Evolutionary conservation across 345 rosid species (phyloP), one percentile per base, ranked within the genome.

Genomic region (Punica granatum): DNA sequence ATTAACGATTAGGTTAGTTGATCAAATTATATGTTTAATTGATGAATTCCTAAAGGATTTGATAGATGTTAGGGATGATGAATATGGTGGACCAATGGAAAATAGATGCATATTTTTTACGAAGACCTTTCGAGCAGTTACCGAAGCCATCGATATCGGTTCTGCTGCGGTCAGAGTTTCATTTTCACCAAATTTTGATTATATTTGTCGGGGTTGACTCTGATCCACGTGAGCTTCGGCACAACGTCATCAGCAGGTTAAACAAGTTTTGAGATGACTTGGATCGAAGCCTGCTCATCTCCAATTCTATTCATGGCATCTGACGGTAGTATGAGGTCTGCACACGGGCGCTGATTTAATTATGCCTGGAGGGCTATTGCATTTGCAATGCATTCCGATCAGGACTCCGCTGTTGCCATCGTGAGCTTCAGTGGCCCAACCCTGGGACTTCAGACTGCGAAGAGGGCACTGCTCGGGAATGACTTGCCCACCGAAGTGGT

Each of bases 131-230:
- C 69, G 82, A 72, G 85, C 88, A 43, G 82, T 86, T 5, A 77
- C 63, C 54, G 46, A 70, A 67, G 87, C 90, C 4, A 79, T 90
- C 16, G 92, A 90, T 49, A 77, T 75, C 25, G 82, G 78, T 26
- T 72, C 81, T 66, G 87, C 88, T 64, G 96, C 77, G 19, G 73
- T n/a, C n/a, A n/a, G n/a, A n/a, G n/a, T 92, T 26, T 80, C 92
- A 76, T 76, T 84, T 54, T 92, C 98, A 1, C 98, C 98, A 0
- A 92, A 96, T n/a, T 85, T 88, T 34, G 91, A 90, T 73, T 85
- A 90, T 71, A 81, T 82, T 82, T 8, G 96, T 89, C 32, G 95
- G 90, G 68, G 74, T 74, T n/a, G 96, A 82, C 78, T 85, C 98
- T 16, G 79, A 92, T 66, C 94, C 94, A 21, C 83, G 84, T 28